These are phyloP conservation scores for Fusarium sororula DNA, from an alignment of 2,329 filamentous ascomycete species.

Conservation along the genomic window DNA sequence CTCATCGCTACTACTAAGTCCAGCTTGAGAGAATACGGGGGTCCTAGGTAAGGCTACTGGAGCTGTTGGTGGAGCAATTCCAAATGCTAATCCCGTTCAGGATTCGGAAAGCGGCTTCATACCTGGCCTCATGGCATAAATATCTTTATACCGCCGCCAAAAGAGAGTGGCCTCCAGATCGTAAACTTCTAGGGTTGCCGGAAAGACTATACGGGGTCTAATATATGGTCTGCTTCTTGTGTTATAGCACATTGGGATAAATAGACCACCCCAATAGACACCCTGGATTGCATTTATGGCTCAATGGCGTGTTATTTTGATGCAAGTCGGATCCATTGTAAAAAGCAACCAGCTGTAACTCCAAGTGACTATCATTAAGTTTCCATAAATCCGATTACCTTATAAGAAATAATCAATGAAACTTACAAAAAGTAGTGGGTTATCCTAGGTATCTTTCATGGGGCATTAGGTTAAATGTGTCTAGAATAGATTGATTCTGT, in stretches of 20 bases:
- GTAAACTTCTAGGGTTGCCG: too few relatives aligned
- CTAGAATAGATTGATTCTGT: neutral
- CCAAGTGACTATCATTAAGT: neutral
- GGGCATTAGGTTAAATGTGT: neutral
- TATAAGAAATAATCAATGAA: neutral
- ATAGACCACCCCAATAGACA: neutral
- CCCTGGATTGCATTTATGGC: neutral
- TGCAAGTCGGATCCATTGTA: neutral
- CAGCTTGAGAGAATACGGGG: too few relatives aligned
- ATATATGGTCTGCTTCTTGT: neutral
- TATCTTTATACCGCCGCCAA: neutral
- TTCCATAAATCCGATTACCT: too few relatives aligned
- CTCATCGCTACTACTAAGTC: neutral
- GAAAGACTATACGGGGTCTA: neutral
- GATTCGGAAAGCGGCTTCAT: neutral
- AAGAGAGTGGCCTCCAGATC: neutral
- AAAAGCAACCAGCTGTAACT: neutral
- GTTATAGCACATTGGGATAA: neutral
- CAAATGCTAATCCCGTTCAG: neutral
- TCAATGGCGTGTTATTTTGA: neutral
- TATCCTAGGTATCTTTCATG: too few relatives aligned
- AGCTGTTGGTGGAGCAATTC: neutral
- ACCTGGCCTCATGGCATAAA: neutral
- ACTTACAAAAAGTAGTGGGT: accelerated
- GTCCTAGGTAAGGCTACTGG: neutral